These are phyloP conservation scores for Knoxia roxburghii DNA, from an alignment of 257 asterid species.

Conservation along the genomic window DNA sequence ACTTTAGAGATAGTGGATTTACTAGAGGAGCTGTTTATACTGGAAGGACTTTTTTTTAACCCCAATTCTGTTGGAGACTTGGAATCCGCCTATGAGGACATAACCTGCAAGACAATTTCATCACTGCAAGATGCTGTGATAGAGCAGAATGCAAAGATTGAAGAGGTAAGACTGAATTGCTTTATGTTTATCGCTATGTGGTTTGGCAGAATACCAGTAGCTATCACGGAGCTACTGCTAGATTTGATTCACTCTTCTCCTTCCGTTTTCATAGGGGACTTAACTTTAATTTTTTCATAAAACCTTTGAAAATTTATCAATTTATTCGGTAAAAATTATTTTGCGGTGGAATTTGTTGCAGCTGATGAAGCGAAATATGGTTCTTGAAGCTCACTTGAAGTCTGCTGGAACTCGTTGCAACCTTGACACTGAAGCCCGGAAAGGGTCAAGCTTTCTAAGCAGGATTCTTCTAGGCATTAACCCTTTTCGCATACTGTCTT, in stretches of 20 bases:
- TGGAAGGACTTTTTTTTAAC: conserved; percentile 66
- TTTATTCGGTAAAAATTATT: neutral
- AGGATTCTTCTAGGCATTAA: neutral
- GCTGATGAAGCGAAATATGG: conserved; percentile 44
- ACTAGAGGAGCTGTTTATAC: conserved; percentile 57
- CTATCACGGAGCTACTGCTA: neutral
- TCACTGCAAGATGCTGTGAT: conserved; percentile 46
- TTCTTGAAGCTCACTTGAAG: conserved; percentile 37
- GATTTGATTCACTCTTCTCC: neutral
- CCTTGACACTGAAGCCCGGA: conserved; percentile 10
- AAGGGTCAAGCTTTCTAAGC: neutral
- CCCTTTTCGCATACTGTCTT: conserved; percentile 13
- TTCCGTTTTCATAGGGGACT: too few relatives aligned
- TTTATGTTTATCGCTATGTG: neutral
- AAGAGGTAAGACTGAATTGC: conserved; percentile 39
- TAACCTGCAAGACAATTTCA: conserved; percentile 54
- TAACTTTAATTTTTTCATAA: too few relatives aligned
- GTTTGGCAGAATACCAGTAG: neutral
- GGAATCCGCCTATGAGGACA: conserved; percentile 54
- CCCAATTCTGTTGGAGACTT: conserved; percentile 53
- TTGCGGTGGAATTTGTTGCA: conserved; percentile 22
- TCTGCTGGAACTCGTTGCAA: conserved; percentile 21
- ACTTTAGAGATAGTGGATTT: conserved; percentile 52
- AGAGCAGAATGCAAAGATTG: conserved; percentile 37
- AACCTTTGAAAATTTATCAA: neutral